Evolutionary conservation across 1,139 yeast genomes (phyloP).

Genomic region (Kazachstania sp.): DNA sequence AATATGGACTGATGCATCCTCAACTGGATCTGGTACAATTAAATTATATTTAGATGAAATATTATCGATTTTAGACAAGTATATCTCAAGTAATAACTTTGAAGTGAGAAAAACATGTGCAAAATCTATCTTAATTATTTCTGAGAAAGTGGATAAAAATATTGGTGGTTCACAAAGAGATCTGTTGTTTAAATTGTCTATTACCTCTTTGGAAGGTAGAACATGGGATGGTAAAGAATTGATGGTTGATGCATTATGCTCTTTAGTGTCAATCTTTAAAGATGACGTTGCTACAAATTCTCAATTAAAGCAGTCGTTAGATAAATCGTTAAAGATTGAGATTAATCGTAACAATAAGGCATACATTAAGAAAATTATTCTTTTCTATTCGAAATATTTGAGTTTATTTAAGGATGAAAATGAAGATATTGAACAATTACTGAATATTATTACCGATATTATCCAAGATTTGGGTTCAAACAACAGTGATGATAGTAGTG

Average conservation of each 20-base stretch:
- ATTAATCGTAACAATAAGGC: slow-evolving; percentile 57
- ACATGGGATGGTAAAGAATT: slow-evolving; percentile 86
- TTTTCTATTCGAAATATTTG: slow-evolving; percentile 43
- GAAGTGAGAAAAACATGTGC: slow-evolving; percentile 66
- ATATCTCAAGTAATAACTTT: slow-evolving; percentile 54
- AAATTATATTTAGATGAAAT: slow-evolving; percentile 70
- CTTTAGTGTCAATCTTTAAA: slow-evolving; percentile 43
- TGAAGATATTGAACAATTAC: slow-evolving; percentile 1
- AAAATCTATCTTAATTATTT: slow-evolving; percentile 54
- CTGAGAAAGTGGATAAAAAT: slow-evolving; percentile 37
- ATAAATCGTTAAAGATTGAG: slow-evolving; percentile 47
- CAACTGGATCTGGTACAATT: slow-evolving; percentile 65
- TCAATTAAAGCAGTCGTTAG: slow-evolving; percentile 33
- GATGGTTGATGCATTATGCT: slow-evolving; percentile 61
- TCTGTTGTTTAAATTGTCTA: slow-evolving; percentile 45
- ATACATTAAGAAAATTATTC: slow-evolving; percentile 51
- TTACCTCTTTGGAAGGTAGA: slow-evolving; percentile 64
- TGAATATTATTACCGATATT: slow-evolving; percentile 18
- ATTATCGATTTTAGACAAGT: slow-evolving; percentile 39
- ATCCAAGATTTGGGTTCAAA: slow-evolving; percentile 26
- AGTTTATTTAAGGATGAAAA: slow-evolving; percentile 3
- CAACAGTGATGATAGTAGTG: too few relatives aligned
- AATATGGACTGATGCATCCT: slow-evolving; percentile 68
- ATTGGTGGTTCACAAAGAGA: slow-evolving; percentile 25
- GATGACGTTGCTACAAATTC: slow-evolving; percentile 26